phyloP scores from a whole-genome alignment of 495 filamentous ascomycete species.

The Hypoxylon rickii region DNA sequence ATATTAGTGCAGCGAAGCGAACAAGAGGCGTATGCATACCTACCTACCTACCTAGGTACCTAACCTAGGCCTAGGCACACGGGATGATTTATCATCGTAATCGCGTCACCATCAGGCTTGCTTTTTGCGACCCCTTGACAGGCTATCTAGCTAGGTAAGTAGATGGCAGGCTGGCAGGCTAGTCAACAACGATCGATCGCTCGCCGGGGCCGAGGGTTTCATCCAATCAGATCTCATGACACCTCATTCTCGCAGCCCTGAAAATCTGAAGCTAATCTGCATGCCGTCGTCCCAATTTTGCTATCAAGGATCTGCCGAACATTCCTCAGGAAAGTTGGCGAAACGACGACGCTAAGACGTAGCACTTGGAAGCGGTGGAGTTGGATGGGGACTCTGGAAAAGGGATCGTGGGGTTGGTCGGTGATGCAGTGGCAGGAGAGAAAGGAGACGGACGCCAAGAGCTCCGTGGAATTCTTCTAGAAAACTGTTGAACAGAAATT shows the following conservation, averaged over 20 bases:
- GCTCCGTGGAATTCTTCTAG: slow-evolving; percentile 31
- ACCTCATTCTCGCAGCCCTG: slow-evolving; percentile 15
- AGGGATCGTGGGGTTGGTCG: slow-evolving; percentile 17
- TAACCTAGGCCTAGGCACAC: not conserved
- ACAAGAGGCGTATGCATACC: too few species aligned
- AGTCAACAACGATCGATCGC: too few species aligned
- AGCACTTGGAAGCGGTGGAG: slow-evolving; percentile 24
- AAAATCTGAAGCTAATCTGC: slow-evolving; percentile 1
- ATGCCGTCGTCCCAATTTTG: not conserved
- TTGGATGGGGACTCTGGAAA: not conserved
- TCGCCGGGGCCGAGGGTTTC: too few species aligned
- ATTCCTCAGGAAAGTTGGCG: slow-evolving; percentile 11
- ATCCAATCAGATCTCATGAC: not conserved
- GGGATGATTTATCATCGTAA: slow-evolving; percentile 13
- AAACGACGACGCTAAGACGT: slow-evolving; percentile 26
- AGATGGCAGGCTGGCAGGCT: too few species aligned
- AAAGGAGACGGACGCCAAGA: slow-evolving; percentile 19
- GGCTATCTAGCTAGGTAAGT: too few species aligned
- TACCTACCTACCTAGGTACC: not conserved
- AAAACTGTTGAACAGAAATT: slow-evolving; percentile 28
- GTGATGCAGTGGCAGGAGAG: not conserved
- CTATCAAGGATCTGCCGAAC: not conserved
- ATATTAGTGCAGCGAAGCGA: too few species aligned
- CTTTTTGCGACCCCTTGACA: too few species aligned
- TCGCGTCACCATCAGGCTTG: slow-evolving; percentile 4